Evolutionary conservation across 352 stramenopile genomes (phyloP).

Genomic region (Phytophthora melonis): DNA sequence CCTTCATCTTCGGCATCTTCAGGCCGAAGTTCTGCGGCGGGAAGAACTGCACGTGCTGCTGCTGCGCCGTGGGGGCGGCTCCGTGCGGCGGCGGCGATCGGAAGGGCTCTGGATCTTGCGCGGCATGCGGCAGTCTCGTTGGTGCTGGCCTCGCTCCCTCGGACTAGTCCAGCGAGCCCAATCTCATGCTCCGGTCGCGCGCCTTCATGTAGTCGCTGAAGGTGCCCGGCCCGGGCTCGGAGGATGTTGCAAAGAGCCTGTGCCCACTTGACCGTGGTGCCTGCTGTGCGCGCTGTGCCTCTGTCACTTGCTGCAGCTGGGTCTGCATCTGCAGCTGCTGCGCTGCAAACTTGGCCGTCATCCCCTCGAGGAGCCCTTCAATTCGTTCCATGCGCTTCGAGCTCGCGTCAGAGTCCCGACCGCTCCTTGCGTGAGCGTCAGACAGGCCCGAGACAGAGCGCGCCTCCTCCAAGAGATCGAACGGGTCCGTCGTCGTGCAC

Average conservation of each 20-base stretch:
- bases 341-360: neutral
- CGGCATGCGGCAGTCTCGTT: neutral
- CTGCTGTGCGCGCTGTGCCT: neutral
- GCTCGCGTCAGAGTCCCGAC: neutral
- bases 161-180: neutral
- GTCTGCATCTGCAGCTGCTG: neutral
- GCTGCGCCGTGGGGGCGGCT: neutral
- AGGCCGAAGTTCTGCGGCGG: neutral
- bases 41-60: neutral
- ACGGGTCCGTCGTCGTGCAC: neutral
- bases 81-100: neutral
- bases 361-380: conserved; percentile 1
- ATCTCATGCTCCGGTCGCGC: neutral
- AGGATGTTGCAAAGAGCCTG: neutral
- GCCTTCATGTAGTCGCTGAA: neutral
- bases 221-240: neutral
- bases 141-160: neutral
- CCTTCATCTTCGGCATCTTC: conserved; percentile 1
- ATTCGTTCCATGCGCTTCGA: neutral
- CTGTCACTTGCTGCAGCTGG: neutral
- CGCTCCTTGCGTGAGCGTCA: neutral
- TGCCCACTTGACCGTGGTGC: neutral
- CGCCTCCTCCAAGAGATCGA: neutral
- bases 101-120: neutral
- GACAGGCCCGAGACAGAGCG: neutral